Evolutionary conservation across 768 basidiomycete genomes (phyloP), one percentile per base, ranked within the genome.

Genomic region (Fomitopsis pulvina): DNA sequence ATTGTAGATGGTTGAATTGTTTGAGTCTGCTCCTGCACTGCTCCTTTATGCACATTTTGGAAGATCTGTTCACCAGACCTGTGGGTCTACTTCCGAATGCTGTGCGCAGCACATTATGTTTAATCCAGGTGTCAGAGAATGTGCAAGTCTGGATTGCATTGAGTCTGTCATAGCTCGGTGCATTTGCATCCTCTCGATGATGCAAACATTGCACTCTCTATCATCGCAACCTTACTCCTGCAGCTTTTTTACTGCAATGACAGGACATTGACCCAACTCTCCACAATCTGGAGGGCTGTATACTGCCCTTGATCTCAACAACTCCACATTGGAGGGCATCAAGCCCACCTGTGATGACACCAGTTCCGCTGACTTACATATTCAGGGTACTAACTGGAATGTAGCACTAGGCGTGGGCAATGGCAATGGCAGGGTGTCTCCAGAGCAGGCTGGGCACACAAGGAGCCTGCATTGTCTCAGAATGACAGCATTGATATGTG

Each of bases 261-360:
- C 59, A 75, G 20, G 92, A 95, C 59, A 80, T 80, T 20, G 89
- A 96, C 63, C 66, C 72, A 0, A 68, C 75, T 4, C 56, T 87
- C 51, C 92, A 90, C 62, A 95, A 97, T 60, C 60, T 72, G 25
- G 95, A 97, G 57, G 95, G 89, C 0, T 87, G n/a, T n/a, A 94
- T 64, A 92, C 91, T 0, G 83, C 92, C 0, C 92, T 92, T 53
- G 94, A 98, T 61, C 68, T 98, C 28, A 96, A 92, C 68, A 97
- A 97, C 62, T 86, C 87, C 3, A 95, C 92, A 0, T 69, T 95
- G 53, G 74, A 79, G 61, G 86, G 78, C 26, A 88, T 87, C 3
- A 80, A 81, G 51, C 86, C 85, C 3, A 56, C 61, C 2, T 55
- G 62, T 26, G 64, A 68, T 47, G 47, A 47, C 48, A 57, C 72